Evolutionary conservation across 2,329 filamentous ascomycete genomes (phyloP), one percentile per base, ranked within the genome.

Genomic region (Scopulariopsis brevicaulis): DNA sequence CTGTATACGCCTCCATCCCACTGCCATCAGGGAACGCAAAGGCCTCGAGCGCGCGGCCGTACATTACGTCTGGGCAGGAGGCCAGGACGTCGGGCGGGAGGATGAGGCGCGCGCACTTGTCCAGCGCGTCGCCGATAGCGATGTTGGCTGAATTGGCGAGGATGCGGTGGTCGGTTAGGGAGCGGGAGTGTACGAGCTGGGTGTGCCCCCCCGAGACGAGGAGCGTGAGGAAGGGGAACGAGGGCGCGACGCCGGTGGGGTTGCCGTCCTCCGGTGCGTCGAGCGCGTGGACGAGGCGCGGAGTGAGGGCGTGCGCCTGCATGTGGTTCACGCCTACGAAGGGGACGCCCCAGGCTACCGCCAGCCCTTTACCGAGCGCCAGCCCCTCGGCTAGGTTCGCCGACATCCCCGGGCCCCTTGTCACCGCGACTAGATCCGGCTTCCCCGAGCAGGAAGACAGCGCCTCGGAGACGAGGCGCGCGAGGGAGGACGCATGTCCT

Each of bases 161-260:
- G 59, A 95, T 82, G 53, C 76, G 73, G 70, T 97, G 93, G 28
- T 85, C 75, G 28, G 78, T 83, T 2, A 94, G 74, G 3, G 78
- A 78, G 46, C 74, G 74, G 8, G 91, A 95, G 65, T 87, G 81
- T 48, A 96, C 82, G 22, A 99, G 83, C 68, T 95, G 83, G 0
- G 92, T 93, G 73, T 99, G 93, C 1, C 94, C 94, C 43, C 94
- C 94, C 0, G 91, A 96, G 18, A 94, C 89, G 54, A 99, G 84
- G 6, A 96, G 77, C 0, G 89, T 92, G 37, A 96, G 76, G 69
- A 96, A 96, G 1, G 94, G 93, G 64, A 95, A 96, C 1, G 71
- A 65, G 0, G 86, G 87, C 40, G 10, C 24, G 14, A 53, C 40
- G 22, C 22, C 22, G 56, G 11, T 25, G 14, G 20, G 0, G 54